These are phyloP conservation scores for Helichrysum umbraculigerum DNA, from an alignment of 129 eudicot genomes.

Conservation along the genomic window DNA sequence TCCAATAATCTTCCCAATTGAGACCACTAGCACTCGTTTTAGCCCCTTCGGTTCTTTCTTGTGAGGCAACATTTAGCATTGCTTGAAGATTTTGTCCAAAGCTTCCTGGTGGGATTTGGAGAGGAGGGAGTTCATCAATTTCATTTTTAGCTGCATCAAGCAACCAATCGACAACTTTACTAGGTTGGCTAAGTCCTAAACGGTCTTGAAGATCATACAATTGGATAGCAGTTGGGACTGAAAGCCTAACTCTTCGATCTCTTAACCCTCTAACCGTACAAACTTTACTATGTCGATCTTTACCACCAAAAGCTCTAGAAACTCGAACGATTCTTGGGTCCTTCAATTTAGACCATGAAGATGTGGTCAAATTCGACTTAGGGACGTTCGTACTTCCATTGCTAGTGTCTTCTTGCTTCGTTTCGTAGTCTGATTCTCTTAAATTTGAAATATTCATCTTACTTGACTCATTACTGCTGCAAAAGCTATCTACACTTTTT, in stretches of 20 bases:
- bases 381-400: conserved; percentile 21
- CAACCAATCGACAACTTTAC: conserved; percentile 91
- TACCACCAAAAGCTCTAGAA: conserved; percentile 83
- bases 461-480: conserved; percentile 28
- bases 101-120: conserved; percentile 69
- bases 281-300: conserved; percentile 93
- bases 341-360: conserved; percentile 82
- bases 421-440: conserved; percentile 32
- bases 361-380: conserved; percentile 34
- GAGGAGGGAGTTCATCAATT: conserved; percentile 87
- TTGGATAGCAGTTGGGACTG: conserved; percentile 90
- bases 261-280: conserved; percentile 86
- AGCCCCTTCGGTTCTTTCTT: conserved; percentile 25
- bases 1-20: conserved; percentile 45
- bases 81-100: conserved; percentile 40
- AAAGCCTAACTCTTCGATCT: conserved; percentile 82
- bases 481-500: conserved; percentile 17
- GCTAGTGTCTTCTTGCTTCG: conserved; percentile 40
- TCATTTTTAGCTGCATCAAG: conserved; percentile 74
- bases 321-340: conserved; percentile 94
- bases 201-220: conserved; percentile 91
- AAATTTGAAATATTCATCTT: conserved; percentile 42
- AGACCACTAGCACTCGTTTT: conserved; percentile 26
- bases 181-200: conserved; percentile 83
- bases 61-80: conserved; percentile 29